Conservation (phyloP, 2,329 filamentous ascomycete species). For the Pyricularia pennisetigena region DNA sequence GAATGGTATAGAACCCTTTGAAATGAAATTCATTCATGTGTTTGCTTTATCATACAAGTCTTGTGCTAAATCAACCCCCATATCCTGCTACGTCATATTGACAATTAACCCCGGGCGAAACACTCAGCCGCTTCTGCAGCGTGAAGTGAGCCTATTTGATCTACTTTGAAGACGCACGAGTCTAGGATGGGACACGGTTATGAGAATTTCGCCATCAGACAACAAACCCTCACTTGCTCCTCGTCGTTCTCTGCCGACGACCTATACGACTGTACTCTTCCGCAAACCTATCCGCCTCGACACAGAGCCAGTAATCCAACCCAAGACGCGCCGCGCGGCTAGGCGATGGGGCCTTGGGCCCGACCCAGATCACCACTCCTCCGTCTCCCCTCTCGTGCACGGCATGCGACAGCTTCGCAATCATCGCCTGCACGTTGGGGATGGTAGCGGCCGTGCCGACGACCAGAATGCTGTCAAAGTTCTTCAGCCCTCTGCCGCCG, state of each 20-base stretch:
- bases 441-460: neutral
- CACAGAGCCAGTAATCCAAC: neutral
- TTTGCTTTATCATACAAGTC: too few species aligned
- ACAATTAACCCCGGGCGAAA: too few species aligned
- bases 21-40: too few species aligned
- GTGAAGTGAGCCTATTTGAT: too few species aligned
- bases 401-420: neutral
- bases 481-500: neutral
- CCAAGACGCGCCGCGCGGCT: neutral
- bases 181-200: too few species aligned
- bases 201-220: neutral
- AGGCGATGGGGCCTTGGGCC: neutral
- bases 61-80: too few species aligned
- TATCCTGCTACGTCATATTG: too few species aligned
- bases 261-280: neutral
- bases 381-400: neutral
- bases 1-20: too few species aligned
- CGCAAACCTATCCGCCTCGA: neutral
- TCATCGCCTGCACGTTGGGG: neutral
- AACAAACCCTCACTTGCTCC: neutral
- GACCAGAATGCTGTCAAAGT: neutral
- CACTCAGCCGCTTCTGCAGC: too few species aligned
- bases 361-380: neutral
- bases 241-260: neutral
- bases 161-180: too few species aligned